Percentiles rank a stretch among this genome's conserved stretches.
phyloP scores from a whole-genome alignment of 352 stramenopile species.

The Phytophthora crassamura region DNA sequence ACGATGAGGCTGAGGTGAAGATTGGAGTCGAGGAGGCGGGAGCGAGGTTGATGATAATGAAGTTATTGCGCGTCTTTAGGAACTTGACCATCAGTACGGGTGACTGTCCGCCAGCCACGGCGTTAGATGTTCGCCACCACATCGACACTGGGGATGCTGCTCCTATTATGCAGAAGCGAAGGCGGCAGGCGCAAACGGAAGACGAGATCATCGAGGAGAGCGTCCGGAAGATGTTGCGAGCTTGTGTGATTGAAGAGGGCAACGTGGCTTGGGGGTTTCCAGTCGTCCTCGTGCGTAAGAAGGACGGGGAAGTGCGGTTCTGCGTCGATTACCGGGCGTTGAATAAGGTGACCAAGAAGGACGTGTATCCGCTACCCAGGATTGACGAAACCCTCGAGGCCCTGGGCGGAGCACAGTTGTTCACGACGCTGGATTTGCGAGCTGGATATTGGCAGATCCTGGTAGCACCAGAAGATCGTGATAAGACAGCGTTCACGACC shows the following conservation, averaged over 20 bases:
- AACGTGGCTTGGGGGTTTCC: constrained; percentile 25
- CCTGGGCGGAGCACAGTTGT: not conserved
- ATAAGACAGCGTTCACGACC: constrained; percentile 2
- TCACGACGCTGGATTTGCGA: not conserved
- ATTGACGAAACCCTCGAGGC: constrained; percentile 11
- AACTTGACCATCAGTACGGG: not conserved
- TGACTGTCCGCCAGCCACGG: constrained; percentile 21
- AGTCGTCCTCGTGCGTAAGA: constrained; percentile 27
- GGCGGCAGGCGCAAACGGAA: constrained; percentile 6
- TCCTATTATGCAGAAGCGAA: constrained; percentile 17
- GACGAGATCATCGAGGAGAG: constrained; percentile 16
- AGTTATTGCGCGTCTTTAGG: constrained; percentile 17
- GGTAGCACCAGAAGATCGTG: not conserved
- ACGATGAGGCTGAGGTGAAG: too few relatives aligned
- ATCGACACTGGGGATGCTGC: constrained; percentile 20
- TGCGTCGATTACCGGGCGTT: too few relatives aligned
- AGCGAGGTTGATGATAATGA: constrained; percentile 13
- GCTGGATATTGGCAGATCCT: constrained; percentile 9
- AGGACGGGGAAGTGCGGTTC: constrained; percentile 23
- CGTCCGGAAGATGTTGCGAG: constrained; percentile 16
- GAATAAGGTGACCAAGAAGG: constrained; percentile 23
- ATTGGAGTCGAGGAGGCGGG: too few relatives aligned
- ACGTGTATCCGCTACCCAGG: constrained; percentile 9
- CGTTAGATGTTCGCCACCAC: constrained; percentile 18
- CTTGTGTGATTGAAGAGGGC: constrained; percentile 17